Conservation (phyloP, 371 early-diverging fungal genomes). For the Blakeslea trispora region DNA sequence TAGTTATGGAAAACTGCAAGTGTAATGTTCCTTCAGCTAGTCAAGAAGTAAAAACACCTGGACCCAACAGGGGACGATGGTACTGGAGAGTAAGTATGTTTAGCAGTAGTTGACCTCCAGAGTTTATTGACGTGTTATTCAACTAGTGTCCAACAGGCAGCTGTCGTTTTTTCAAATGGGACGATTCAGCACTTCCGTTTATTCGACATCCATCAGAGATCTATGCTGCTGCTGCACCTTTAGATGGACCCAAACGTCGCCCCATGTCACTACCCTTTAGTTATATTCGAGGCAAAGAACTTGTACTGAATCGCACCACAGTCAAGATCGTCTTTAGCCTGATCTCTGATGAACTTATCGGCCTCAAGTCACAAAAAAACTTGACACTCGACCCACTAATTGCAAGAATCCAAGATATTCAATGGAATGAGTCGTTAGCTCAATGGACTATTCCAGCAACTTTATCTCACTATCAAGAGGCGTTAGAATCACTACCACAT, state of each 20-base stretch:
- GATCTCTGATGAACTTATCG: slow-evolving; percentile 19
- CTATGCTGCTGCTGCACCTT: slow-evolving; percentile 15
- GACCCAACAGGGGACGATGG: slow-evolving; percentile 34
- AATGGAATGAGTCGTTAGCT: slow-evolving; percentile 8
- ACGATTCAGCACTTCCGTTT: slow-evolving; percentile 27
- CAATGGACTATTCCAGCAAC: slow-evolving; percentile 36
- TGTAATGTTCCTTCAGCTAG: slow-evolving; percentile 9
- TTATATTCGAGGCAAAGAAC: background rate
- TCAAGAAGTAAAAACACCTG: slow-evolving; percentile 17
- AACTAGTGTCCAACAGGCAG: slow-evolving; percentile 30
- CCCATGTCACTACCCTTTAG: background rate
- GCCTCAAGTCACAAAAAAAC: slow-evolving; percentile 19
- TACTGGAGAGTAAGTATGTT: slow-evolving; percentile 27
- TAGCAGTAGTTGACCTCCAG: no score
- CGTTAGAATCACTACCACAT: slow-evolving; percentile 18
- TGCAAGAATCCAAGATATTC: slow-evolving; percentile 16
- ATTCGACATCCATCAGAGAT: slow-evolving; percentile 22
- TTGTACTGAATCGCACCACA: slow-evolving; percentile 1
- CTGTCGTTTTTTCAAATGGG: slow-evolving; percentile 42
- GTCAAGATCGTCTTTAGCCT: slow-evolving; percentile 24
- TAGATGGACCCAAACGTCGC: slow-evolving; percentile 1
- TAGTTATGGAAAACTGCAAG: slow-evolving; percentile 3
- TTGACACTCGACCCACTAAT: slow-evolving; percentile 28
- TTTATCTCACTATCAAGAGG: slow-evolving; percentile 18
- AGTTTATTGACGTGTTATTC: slow-evolving; percentile 1